phyloP scores from a whole-genome alignment of 2,329 filamentous ascomycete species.

The Penicillium sp. region DNA sequence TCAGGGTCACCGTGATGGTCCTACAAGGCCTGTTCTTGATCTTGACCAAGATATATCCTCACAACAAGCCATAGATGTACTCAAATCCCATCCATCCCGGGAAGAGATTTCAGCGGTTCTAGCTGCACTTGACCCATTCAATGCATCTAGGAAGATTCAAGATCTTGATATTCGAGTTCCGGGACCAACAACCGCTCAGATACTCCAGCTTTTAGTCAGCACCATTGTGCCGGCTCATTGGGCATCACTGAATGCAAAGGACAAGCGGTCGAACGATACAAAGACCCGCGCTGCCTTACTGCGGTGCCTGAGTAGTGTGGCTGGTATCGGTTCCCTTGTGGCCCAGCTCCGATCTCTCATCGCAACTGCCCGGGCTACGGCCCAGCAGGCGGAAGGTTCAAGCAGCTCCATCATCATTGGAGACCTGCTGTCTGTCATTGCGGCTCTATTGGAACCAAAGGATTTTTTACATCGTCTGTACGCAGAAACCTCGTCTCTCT shows the following conservation, averaged over 20 bases:
- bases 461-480: constrained; percentile 44
- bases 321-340: constrained; percentile 72
- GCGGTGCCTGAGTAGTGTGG: constrained; percentile 64
- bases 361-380: constrained; percentile 20
- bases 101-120: constrained; percentile 32
- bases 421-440: constrained; percentile 36
- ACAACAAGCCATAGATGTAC: constrained; percentile 33
- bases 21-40: constrained; percentile 10
- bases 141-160: constrained; percentile 17
- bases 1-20: constrained; percentile 6
- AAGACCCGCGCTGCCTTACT: constrained; percentile 48
- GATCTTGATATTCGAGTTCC: constrained; percentile 58
- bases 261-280: constrained; percentile 12
- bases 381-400: constrained; percentile 33
- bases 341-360: constrained; percentile 63
- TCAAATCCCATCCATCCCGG: constrained; percentile 40
- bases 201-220: constrained; percentile 69
- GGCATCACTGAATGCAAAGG: constrained; percentile 50
- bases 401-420: constrained; percentile 31
- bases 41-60: constrained; percentile 25
- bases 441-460: constrained; percentile 42
- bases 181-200: constrained; percentile 64
- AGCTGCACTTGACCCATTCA: constrained; percentile 34
- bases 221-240: constrained; percentile 80
- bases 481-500: constrained; percentile 41